Evolutionary conservation across 805 yeast species (phyloP).

Genomic region (Cyberlindnera euphorbiae): DNA sequence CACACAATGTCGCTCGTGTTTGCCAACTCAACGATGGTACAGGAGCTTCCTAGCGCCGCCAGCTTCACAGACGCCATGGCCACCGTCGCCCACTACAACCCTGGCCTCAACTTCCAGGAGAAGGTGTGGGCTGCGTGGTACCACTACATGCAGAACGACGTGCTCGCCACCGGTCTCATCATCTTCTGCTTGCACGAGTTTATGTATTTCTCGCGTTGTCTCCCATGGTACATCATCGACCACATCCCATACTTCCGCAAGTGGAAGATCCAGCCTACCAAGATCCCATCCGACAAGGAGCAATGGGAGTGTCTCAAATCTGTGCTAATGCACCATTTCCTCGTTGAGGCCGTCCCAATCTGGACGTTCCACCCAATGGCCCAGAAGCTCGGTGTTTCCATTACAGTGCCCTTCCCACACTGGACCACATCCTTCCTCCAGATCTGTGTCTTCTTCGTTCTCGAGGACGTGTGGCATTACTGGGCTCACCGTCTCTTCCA

Average conservation of each 20-base stretch:
- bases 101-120: constrained; percentile 40
- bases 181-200: constrained; percentile 81
- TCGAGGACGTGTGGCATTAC: constrained; percentile 97
- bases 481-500: constrained; percentile 92
- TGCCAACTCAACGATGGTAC: constrained; percentile 13
- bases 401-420: constrained; percentile 82
- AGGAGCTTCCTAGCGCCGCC: constrained; percentile 15
- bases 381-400: constrained; percentile 69
- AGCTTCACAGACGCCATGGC: constrained; percentile 13
- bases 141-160: constrained; percentile 78
- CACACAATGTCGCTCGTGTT: constrained; percentile 20
- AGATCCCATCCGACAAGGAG: constrained; percentile 73
- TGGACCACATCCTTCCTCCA: constrained; percentile 55
- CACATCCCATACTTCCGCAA: constrained; percentile 77
- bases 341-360: constrained; percentile 93
- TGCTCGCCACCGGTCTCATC: constrained; percentile 85
- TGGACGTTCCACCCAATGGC: constrained; percentile 97
- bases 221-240: constrained; percentile 92
- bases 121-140: constrained; percentile 88
- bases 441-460: constrained; percentile 69
- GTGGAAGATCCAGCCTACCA: constrained; percentile 86
- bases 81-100: constrained; percentile 8
- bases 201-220: constrained; percentile 84
- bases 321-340: constrained; percentile 79
- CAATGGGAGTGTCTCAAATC: constrained; percentile 90